These are phyloP conservation scores for Acmispon strigosus DNA, from an alignment of 306 rosid species.

Conservation along the genomic window DNA sequence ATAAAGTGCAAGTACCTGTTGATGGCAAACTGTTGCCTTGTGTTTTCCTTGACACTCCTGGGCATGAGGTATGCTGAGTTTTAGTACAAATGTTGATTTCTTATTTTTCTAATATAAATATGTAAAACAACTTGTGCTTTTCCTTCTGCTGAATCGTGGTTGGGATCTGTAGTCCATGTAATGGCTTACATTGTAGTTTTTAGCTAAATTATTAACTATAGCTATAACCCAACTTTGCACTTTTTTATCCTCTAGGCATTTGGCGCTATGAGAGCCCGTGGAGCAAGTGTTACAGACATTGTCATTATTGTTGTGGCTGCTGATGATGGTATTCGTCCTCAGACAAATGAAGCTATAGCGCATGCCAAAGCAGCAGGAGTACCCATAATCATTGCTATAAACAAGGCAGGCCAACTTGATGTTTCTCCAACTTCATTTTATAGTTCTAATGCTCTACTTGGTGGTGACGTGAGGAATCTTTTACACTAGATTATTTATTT, in stretches of 20 bases:
- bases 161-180: neutral
- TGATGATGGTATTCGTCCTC: slow-evolving; percentile 98
- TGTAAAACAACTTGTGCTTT: slow-evolving; percentile 12
- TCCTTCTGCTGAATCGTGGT: slow-evolving; percentile 7
- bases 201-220: slow-evolving; percentile 10
- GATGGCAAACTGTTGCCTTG: slow-evolving; percentile 83
- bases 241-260: slow-evolving; percentile 66
- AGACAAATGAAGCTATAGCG: slow-evolving; percentile 97
- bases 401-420: slow-evolving; percentile 60
- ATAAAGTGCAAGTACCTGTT: slow-evolving; percentile 72
- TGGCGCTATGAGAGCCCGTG: slow-evolving; percentile 99
- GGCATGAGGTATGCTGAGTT: slow-evolving; percentile 70
- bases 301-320: slow-evolving; percentile 95
- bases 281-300: slow-evolving; percentile 96
- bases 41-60: slow-evolving; percentile 97
- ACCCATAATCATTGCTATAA: slow-evolving; percentile 84
- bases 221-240: slow-evolving; percentile 14
- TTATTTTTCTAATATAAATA: neutral
- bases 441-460: slow-evolving; percentile 14
- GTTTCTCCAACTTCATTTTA: neutral
- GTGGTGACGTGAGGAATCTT: slow-evolving; percentile 17
- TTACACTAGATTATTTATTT: slow-evolving; percentile 8
- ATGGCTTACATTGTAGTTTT: neutral
- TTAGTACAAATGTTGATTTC: neutral
- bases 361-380: slow-evolving; percentile 98